Evolutionary conservation across 208 protist species (phyloP).

Genomic region (Crithidia fasciculata): DNA sequence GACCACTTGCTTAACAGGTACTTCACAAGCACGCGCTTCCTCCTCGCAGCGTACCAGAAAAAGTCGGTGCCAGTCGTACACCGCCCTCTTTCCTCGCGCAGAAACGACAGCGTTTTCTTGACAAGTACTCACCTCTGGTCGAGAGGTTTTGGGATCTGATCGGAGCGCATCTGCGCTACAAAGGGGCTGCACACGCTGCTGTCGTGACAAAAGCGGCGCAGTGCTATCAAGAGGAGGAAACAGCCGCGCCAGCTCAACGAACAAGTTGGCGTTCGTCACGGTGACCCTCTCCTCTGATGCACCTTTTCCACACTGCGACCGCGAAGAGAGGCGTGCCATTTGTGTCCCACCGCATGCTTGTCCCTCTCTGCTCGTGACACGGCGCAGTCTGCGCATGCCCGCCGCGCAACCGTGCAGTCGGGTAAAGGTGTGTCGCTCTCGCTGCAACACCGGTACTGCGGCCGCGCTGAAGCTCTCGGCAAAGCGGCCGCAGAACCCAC

Average conservation of each 20-base stretch:
- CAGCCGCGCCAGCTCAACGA: constrained; percentile 20
- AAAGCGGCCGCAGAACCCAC: too few relatives aligned
- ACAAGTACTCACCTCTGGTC: too few relatives aligned
- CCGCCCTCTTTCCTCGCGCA: neutral
- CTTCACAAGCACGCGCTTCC: too few relatives aligned
- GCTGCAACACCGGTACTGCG: too few relatives aligned
- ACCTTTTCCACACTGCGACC: neutral
- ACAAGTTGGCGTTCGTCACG: constrained; percentile 29
- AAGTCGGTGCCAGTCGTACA: constrained; percentile 31
- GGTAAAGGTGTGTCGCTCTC: too few relatives aligned
- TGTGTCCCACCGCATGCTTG: neutral
- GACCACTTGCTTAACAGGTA: too few relatives aligned
- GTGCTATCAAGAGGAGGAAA: constrained; percentile 23
- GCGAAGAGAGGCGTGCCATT: neutral
- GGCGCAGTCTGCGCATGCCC: neutral
- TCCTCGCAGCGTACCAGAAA: constrained; percentile 30
- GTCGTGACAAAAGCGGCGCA: too few relatives aligned
- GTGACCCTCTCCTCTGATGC: constrained; percentile 9
- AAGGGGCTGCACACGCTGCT: neutral
- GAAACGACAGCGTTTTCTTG: too few relatives aligned
- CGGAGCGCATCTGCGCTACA: neutral
- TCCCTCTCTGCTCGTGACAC: neutral
- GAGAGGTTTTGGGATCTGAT: neutral
- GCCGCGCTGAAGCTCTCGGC: too few relatives aligned
- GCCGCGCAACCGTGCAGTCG: too few relatives aligned